Evolutionary conservation across 2,329 filamentous ascomycete genomes (phyloP), one percentile per base, ranked within the genome.

Genomic region (Aspergillus pseudotamarii): DNA sequence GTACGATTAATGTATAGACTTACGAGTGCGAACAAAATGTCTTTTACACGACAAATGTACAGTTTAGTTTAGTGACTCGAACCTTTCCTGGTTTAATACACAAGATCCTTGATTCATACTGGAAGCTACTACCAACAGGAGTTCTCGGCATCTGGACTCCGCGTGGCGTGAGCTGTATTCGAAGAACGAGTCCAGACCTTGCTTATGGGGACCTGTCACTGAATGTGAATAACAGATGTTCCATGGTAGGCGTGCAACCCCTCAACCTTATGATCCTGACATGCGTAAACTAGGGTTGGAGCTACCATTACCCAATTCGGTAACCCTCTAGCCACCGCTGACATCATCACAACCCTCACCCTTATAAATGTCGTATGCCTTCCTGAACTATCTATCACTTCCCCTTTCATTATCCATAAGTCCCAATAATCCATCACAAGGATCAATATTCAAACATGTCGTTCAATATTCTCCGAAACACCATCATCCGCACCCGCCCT

Each of bases 1-100:
- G 51, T 55, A 55, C 21, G 51, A 55, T 38, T 55, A 55, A 55
- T 55, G 32, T 41, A 55, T 55, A 55, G 30, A 55, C 26, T n/a
- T 12, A 55, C 16, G 34, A 55, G 12, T 36, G 51, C 6, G 32
- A 36, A n/a, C 30, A 26, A 2, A 19, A 36, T 21, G 30, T 14
- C 30, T 34, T 16, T 30, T 30, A 23, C 19, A 21, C 11, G 16
- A 21, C 16, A 19, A 14, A 21, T 54, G 32, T 54, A 21, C 19
- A 34, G 32, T 36, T 28, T 23, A 28, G 21, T 48, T 43, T 23
- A 28, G 21, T 48, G 21, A 11, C 41, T 21, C 4, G 4, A 2
- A 10, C 5, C 5, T 16, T 16, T 36, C 2, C 14, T 5, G 14
- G 14, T 16, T 36, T 16, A 16, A 16, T 36, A 3, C 0, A 6